A percentile compares a stretch with the other conserved stretches of the same genome.
Evolutionary conservation across 2,329 filamentous ascomycete genomes (phyloP).

Genomic region (Chlorencoelia australis): DNA sequence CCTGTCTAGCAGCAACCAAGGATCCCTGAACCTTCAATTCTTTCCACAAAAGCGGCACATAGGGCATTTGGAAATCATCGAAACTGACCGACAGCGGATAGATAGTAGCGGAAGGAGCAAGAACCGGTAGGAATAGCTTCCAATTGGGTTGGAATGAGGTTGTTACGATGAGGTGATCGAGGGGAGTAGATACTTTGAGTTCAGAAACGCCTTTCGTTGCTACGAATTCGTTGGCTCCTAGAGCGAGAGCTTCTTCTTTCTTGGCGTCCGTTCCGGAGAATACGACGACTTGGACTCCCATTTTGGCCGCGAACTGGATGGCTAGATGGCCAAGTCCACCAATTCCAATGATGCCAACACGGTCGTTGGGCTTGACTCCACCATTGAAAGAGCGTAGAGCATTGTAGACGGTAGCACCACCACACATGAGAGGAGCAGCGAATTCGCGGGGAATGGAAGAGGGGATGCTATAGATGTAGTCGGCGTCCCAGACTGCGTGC

Average conservation of each 20-base stretch:
- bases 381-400: conserved; percentile 25
- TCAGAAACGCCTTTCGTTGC: conserved; percentile 34
- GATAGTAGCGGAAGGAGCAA: conserved; percentile 48
- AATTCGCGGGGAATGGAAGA: conserved; percentile 29
- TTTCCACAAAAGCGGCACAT: conserved; percentile 18
- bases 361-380: conserved; percentile 24
- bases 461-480: conserved; percentile 32
- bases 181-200: conserved; percentile 22
- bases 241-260: conserved; percentile 47
- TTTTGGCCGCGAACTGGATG: conserved; percentile 52
- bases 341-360: conserved; percentile 40
- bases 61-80: conserved; percentile 23
- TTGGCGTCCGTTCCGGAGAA: conserved; percentile 51
- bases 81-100: conserved; percentile 59
- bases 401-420: conserved; percentile 34
- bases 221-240: conserved; percentile 53
- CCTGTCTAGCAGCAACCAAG: conserved; percentile 29
- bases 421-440: conserved; percentile 38
- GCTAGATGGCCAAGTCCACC: conserved; percentile 53
- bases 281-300: conserved; percentile 50
- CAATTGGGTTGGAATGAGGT: conserved; percentile 41
- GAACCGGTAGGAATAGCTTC: conserved; percentile 49
- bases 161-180: conserved; percentile 26
- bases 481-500: conserved; percentile 30
- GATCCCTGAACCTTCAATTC: conserved; percentile 23